A percentile compares a stretch with the other conserved stretches of the same genome.
Evolutionary conservation across 2,329 filamentous ascomycete genomes (phyloP).

Genomic region (Rhinocladiella mackenziei): DNA sequence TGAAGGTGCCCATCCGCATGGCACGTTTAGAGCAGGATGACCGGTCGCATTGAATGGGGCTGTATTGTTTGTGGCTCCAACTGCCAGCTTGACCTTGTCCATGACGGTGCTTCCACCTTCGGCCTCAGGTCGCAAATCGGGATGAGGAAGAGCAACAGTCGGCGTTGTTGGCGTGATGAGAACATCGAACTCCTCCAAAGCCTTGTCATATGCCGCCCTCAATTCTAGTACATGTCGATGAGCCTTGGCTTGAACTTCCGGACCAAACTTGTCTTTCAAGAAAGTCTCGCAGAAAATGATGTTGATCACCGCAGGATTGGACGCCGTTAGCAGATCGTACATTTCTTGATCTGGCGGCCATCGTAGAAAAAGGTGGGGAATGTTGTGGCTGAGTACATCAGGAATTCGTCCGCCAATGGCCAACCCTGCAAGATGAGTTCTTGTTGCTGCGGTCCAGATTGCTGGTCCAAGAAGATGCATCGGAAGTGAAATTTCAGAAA

Average conservation of each 20-base stretch:
- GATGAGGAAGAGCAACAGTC: conserved; percentile 44
- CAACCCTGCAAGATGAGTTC: conserved; percentile 35
- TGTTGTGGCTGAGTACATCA: conserved; percentile 34
- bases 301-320: conserved; percentile 47
- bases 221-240: conserved; percentile 47
- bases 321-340: conserved; percentile 43
- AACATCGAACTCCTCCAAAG: conserved; percentile 45
- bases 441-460: conserved; percentile 47
- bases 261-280: conserved; percentile 32
- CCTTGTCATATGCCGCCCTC: conserved; percentile 47
- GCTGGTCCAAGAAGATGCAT: conserved; percentile 45
- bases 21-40: conserved; percentile 49
- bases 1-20: conserved; percentile 41
- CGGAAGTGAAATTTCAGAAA: conserved; percentile 46
- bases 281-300: conserved; percentile 41
- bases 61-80: conserved; percentile 47
- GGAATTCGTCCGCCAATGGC: conserved; percentile 33
- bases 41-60: conserved; percentile 50
- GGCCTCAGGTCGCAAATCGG: conserved; percentile 26
- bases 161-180: conserved; percentile 49
- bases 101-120: conserved; percentile 34
- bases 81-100: conserved; percentile 43
- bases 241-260: conserved; percentile 43
- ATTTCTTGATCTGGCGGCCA: conserved; percentile 41
- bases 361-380: conserved; percentile 33